Conservation (phyloP, 1,284 basidiomycete genomes). For the Lentinus polychrous region DNA sequence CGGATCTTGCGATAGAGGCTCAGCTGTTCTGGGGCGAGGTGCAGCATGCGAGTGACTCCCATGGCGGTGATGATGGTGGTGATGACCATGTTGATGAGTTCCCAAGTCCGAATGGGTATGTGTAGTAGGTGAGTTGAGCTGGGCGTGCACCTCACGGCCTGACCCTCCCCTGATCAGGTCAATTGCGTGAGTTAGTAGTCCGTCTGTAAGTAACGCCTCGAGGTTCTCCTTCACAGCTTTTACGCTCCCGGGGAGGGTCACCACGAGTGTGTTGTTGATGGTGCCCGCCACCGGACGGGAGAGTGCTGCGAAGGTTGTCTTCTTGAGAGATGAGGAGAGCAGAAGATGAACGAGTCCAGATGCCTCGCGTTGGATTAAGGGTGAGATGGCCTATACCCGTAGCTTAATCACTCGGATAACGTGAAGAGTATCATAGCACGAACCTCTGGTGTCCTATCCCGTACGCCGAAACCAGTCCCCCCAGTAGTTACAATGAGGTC, state of each 20-base stretch:
- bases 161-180: slow-evolving; percentile 68
- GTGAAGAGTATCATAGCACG: slow-evolving; percentile 7
- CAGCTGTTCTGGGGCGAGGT: slow-evolving; percentile 43
- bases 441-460: slow-evolving; percentile 81
- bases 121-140: slow-evolving; percentile 16
- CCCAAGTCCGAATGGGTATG: not conserved
- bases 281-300: slow-evolving; percentile 80
- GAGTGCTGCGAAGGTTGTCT: slow-evolving; percentile 77
- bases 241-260: slow-evolving; percentile 78
- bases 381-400: slow-evolving; percentile 52
- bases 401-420: slow-evolving; percentile 1
- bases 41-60: slow-evolving; percentile 35
- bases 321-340: slow-evolving; percentile 57
- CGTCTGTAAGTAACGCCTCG: slow-evolving; percentile 50
- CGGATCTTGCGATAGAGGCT: slow-evolving; percentile 60
- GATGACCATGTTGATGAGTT: slow-evolving; percentile 14
- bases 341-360: slow-evolving; percentile 77
- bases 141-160: slow-evolving; percentile 53
- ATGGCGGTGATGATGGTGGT: slow-evolving; percentile 38
- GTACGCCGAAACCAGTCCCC: slow-evolving; percentile 78
- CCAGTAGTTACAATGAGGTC: slow-evolving; percentile 80
- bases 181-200: slow-evolving; percentile 63
- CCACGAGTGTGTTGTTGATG: slow-evolving; percentile 55
- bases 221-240: slow-evolving; percentile 82
- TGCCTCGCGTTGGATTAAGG: slow-evolving; percentile 69